These are phyloP conservation scores for Colletotrichum tabaci DNA, from an alignment of 2,329 filamentous ascomycete genomes.

Conservation along the genomic window DNA sequence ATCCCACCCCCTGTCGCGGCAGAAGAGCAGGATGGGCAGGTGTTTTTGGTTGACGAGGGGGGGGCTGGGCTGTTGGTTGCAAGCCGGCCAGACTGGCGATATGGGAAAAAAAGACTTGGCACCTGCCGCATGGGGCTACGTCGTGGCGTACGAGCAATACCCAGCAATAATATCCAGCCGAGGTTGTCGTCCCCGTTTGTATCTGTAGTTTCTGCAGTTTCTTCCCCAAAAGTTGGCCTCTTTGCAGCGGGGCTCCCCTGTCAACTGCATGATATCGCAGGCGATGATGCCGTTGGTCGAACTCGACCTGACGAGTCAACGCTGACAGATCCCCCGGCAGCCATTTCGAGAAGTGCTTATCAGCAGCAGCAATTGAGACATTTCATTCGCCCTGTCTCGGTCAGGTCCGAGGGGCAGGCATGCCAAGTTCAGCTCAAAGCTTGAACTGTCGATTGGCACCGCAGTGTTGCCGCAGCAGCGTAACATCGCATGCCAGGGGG, in stretches of 20 bases:
- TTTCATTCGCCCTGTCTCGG: constrained; percentile 19
- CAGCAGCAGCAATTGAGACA: constrained; percentile 21
- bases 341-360: constrained; percentile 20
- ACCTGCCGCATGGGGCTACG: constrained; percentile 39
- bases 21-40: constrained; percentile 27
- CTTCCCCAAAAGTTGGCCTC: background rate
- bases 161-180: background rate
- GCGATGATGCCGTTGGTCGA: background rate
- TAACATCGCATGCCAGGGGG: constrained; percentile 2
- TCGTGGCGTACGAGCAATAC: constrained; percentile 16
- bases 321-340: background rate
- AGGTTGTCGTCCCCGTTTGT: background rate
- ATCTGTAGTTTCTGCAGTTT: no score
- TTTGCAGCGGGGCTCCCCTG: constrained; percentile 12
- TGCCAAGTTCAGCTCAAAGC: constrained; percentile 32
- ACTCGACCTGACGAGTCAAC: background rate
- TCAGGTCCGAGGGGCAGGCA: constrained; percentile 11
- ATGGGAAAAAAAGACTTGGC: constrained; percentile 30
- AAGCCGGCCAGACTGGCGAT: constrained; percentile 15
- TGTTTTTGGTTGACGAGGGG: constrained; percentile 7
- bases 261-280: constrained; percentile 15
- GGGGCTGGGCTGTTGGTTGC: constrained; percentile 15
- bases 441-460: constrained; percentile 21
- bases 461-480: constrained; percentile 1
- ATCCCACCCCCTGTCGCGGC: constrained; percentile 7